Evolutionary conservation across 2,329 filamentous ascomycete species (phyloP), one percentile per base, ranked within the genome.

Genomic region (Kalmusia sp.): DNA sequence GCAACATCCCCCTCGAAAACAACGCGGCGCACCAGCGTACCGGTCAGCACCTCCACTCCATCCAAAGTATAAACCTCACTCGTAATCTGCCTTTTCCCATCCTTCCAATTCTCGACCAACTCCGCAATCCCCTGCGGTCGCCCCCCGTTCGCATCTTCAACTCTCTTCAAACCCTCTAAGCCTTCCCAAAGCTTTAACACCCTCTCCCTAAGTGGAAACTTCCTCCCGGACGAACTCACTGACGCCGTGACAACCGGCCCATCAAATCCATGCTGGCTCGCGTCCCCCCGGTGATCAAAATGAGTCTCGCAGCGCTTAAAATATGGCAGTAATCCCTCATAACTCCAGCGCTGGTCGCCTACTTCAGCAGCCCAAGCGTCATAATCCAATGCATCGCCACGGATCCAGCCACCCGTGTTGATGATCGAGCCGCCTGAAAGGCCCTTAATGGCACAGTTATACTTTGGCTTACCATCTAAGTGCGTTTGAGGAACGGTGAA

Each of bases 401-500:
- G 63, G 41, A 59, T 67, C 69, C 55, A 68, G n/a, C 58, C 59
- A 11, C 54, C 59, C 8, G 47, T 60, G 33, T 72, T 75, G 27
- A 70, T 69, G 7, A 67, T 58, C 1, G 62, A 68, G 3, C 60
- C 60, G 0, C 71, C 70, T 3, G 57, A 61, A 6, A 72, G 62
- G 11, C 57, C 63, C 28, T 67, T 70, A 1, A 71, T 67, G 1
- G 61, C 70, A 15, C 60, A 61, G 15, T 71, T 71, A 35, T 68
- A 71, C 33, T 57, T 58, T 17, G 51, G 52, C 1, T 62, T 51
- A 11, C 59, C 55, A 48, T 70, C 51, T 1, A 73, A 52, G 49
- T 73, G 59, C 2, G 50, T 49, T 45, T 75, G 73, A 2, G 69
- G 69, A 0, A 62, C 59, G 1, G 71, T 73, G 0, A 64, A 46